These are phyloP conservation scores for Podila clonocystis DNA, from an alignment of 192 early-diverging fungal species.

Conservation along the genomic window DNA sequence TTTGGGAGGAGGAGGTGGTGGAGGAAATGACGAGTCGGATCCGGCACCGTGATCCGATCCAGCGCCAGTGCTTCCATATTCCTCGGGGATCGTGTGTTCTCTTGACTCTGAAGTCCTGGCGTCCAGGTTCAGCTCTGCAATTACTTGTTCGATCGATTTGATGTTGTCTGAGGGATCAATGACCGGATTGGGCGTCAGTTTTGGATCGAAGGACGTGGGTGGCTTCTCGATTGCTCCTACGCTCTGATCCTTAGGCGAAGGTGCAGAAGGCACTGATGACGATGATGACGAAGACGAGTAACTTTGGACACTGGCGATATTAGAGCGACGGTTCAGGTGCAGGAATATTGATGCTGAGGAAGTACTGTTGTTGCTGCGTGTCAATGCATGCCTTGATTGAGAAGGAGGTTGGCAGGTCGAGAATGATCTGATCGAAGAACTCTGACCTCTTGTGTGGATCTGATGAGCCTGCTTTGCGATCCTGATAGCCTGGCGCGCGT, in stretches of 20 bases:
- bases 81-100: not conserved
- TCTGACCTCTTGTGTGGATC: not conserved
- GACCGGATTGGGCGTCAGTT: not conserved
- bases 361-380: not conserved
- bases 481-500: slow-evolving; percentile 5
- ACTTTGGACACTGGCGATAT: too few relatives aligned
- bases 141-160: slow-evolving; percentile 38
- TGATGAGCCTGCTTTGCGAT: not conserved
- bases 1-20: slow-evolving; percentile 3
- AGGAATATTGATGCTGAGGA: not conserved
- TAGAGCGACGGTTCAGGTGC: too few relatives aligned
- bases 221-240: slow-evolving; percentile 14
- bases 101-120: not conserved
- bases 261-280: not conserved
- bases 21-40: slow-evolving; percentile 9
- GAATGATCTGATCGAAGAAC: too few relatives aligned
- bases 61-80: not conserved
- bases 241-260: not conserved
- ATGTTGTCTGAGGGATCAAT: slow-evolving; percentile 6
- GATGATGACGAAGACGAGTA: too few relatives aligned
- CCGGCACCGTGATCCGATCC: not conserved
- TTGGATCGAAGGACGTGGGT: slow-evolving; percentile 9
- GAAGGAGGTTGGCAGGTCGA: too few relatives aligned
- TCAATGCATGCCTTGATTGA: too few relatives aligned
- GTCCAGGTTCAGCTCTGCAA: slow-evolving; percentile 25